Evolutionary conservation across 2,329 filamentous ascomycete genomes (phyloP).

Genomic region (Metarhizium brunneum): DNA sequence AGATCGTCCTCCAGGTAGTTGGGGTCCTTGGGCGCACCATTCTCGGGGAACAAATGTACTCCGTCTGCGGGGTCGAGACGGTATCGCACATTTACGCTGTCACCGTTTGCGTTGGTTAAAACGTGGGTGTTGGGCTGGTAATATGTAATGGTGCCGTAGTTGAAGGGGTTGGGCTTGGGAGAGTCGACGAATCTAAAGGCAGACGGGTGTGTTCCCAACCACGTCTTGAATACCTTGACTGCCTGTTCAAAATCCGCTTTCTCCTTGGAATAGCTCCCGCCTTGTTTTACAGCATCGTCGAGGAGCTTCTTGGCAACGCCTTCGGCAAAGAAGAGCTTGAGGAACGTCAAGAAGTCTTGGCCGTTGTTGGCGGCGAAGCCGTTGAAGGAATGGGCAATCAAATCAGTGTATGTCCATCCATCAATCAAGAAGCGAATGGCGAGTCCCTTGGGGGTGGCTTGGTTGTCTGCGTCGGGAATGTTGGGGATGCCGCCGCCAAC

Average conservation of each 20-base stretch:
- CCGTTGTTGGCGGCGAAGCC: neutral
- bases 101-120: neutral
- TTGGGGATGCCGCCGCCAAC: constrained; percentile 2
- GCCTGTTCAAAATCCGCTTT: neutral
- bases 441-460: neutral
- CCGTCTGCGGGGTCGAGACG: neutral
- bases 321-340: neutral
- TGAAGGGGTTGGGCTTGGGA: neutral
- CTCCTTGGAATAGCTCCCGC: neutral
- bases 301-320: neutral
- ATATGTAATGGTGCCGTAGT: neutral
- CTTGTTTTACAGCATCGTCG: neutral
- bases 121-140: neutral
- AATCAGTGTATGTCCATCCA: neutral
- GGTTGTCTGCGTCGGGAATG: neutral
- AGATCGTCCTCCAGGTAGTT: neutral
- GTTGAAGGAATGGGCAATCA: neutral
- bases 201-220: neutral
- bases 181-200: neutral
- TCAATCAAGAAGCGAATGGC: neutral
- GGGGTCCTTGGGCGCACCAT: neutral
- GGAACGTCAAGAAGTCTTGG: neutral
- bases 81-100: neutral
- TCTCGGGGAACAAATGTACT: neutral
- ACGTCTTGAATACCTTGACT: neutral